Base-by-base conservation (phyloP, 2,329 filamentous ascomycete species). In the Diplodia corticola region DNA sequence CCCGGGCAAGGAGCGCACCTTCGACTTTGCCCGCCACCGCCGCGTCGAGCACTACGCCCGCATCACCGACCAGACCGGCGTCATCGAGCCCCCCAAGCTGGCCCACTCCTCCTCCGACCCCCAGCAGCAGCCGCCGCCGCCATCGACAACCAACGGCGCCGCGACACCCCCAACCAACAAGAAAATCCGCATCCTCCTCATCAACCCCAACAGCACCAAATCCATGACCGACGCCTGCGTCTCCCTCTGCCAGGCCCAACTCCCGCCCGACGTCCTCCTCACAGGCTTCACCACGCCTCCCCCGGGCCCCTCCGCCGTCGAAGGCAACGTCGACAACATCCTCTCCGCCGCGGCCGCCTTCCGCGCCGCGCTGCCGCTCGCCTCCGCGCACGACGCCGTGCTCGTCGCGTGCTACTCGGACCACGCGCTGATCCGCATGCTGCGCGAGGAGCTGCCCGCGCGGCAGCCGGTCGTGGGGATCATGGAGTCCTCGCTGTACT, bases 271-370 rank as follows among this genome's bases (percentile, higher is more conserved):
- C 68, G 80, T 85, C 53, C 77, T 77, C 35, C 76, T 86, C 0
- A 76, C 79, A 12, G 82, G 81, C 24, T 85, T 85, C 74, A 86
- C 84, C 4, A 78, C 82, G 0, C 82, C 84, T 0, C 69, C 77
- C 24, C 80, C 80, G 1, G 79, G 82, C 0, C 83, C 83, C 0
- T 81, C 80, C 15, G 83, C 83, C 2, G 81, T 85, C 33, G 83
- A 86, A 73, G 79, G 81, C 46, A 75, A 77, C 64, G 79, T 82
- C 28, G 83, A 86, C 72, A 80, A 79, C 53, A 77, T 84, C 48
- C 79, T 85, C 67, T 83, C 80, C 5, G 80, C 83, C 0, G 83
- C 82, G 4, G 80, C 82, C 4, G 78, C 81, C 20, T 76, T 82
- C 40, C 78, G 82, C 24, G 80, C 80, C 17, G 74, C 84, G 7